These are phyloP conservation scores for Penicillium sp. DNA, from an alignment of 2,329 filamentous ascomycete species.

Conservation along the genomic window DNA sequence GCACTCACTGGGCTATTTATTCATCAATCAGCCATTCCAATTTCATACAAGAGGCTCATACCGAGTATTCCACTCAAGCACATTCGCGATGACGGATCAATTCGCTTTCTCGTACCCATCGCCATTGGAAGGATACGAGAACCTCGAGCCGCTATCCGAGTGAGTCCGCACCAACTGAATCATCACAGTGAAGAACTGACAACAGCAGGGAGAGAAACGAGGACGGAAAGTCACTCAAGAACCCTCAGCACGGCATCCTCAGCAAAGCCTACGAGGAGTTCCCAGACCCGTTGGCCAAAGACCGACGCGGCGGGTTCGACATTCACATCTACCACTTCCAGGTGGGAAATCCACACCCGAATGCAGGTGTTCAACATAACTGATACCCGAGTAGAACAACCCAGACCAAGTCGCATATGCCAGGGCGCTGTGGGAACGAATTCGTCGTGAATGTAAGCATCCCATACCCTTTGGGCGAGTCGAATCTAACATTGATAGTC, in stretches of 20 bases:
- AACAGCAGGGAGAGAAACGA: slow-evolving; percentile 51
- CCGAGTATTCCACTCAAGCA: neutral
- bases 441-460: slow-evolving; percentile 68
- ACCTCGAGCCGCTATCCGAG: slow-evolving; percentile 45
- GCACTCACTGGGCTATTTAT: neutral
- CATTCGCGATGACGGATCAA: slow-evolving; percentile 45
- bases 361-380: neutral
- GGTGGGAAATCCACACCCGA: slow-evolving; percentile 19
- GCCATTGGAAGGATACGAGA: slow-evolving; percentile 50
- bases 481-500: slow-evolving; percentile 48
- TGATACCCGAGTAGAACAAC: slow-evolving; percentile 45
- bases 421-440: slow-evolving; percentile 67
- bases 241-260: slow-evolving; percentile 55
- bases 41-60: neutral
- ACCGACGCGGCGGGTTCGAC: slow-evolving; percentile 68
- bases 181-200: neutral
- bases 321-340: slow-evolving; percentile 80
- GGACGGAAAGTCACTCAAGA: slow-evolving; percentile 73
- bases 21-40: neutral
- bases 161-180: slow-evolving; percentile 19
- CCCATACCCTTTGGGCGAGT: neutral
- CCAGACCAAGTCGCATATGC: slow-evolving; percentile 62
- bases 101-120: slow-evolving; percentile 52
- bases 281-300: slow-evolving; percentile 61
- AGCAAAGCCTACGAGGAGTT: slow-evolving; percentile 70